These are phyloP conservation scores for Penicillium fuscoglaucum DNA, from an alignment of 2,329 filamentous ascomycete genomes.

Conservation along the genomic window DNA sequence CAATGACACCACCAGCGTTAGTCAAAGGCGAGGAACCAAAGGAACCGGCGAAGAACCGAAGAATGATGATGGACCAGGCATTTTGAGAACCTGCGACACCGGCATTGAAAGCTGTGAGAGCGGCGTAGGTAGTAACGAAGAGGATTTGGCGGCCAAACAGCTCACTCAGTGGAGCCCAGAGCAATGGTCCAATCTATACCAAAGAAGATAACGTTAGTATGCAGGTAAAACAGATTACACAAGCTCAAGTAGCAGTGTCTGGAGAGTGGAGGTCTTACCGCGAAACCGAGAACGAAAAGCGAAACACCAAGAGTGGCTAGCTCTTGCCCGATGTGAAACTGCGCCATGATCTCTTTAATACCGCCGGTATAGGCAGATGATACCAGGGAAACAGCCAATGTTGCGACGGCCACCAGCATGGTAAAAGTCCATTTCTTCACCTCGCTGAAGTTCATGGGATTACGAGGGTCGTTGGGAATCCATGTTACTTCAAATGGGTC, in stretches of 20 bases:
- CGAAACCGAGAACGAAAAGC: slow-evolving; percentile 63
- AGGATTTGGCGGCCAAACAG: slow-evolving; percentile 62
- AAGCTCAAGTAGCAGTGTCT: neutral
- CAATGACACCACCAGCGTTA: slow-evolving; percentile 49
- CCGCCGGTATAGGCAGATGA: slow-evolving; percentile 56
- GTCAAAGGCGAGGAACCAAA: slow-evolving; percentile 59
- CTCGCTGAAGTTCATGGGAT: slow-evolving; percentile 62
- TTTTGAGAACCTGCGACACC: slow-evolving; percentile 57
- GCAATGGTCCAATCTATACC: slow-evolving; percentile 57
- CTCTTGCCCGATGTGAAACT: slow-evolving; percentile 56
- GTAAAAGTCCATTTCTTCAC: slow-evolving; percentile 67
- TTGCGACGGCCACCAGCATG: slow-evolving; percentile 63
- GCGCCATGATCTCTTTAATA: slow-evolving; percentile 47
- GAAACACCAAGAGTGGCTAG: slow-evolving; percentile 64
- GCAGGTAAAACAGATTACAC: neutral
- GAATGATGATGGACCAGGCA: slow-evolving; percentile 59
- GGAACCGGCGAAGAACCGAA: slow-evolving; percentile 64
- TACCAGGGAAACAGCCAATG: slow-evolving; percentile 67
- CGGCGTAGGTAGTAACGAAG: slow-evolving; percentile 52
- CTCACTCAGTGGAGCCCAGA: slow-evolving; percentile 68
- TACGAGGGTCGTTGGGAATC: slow-evolving; percentile 64
- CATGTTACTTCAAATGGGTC: slow-evolving; percentile 70
- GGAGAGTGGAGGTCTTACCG: slow-evolving; percentile 15
- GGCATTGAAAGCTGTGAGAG: slow-evolving; percentile 60
- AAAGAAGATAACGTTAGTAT: neutral